Evolutionary conservation across 768 basidiomycete genomes (phyloP), one percentile per base, ranked within the genome.

Genomic region (Calocera cornea): DNA sequence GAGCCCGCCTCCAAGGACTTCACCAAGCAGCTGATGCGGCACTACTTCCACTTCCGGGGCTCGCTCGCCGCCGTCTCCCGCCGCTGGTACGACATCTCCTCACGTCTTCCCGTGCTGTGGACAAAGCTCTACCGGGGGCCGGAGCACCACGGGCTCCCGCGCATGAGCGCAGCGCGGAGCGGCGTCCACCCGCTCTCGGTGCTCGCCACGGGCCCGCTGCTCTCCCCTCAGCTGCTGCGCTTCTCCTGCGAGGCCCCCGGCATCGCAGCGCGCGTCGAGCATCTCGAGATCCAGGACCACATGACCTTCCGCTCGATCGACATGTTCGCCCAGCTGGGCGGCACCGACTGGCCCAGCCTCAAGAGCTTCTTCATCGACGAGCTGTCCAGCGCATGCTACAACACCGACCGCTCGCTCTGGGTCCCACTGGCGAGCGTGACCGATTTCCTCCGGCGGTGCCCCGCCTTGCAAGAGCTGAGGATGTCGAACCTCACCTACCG

Each of bases 311-410:
- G 54, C 5, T 60, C 54, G 16, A 60, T 33, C 14, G 54, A 60
- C 24, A 3, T 60, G 27, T 60, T 60, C 54, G 2, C 54, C 14
- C 54, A 22, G 27, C 31, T 60, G 5, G 31, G 54, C 14, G 31
- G 31, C 5, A 60, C 54, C 14, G 54, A 60, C 24, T 60, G 54
- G 54, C 54, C 54, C 11, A 33, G 24, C 11, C 19, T 60, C 7
- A 60, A 33, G 54, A 60, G 54, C 31, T 60, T 60, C 54, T 60
- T 60, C 27, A 60, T 60, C 54, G 54, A 60, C 2, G 54, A 60
- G 27, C 2, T 60, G 27, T 60, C 54, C 10, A 19, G 54, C 31
- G 54, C 54, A 60, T 60, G 27, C 31, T 60, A 31, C 54, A 60
- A 60, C 19, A 60, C 31, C 27, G 27, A 60, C 10, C 11, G 54